Conservation (phyloP, 2,329 filamentous ascomycete species). For the Chrysoporthe puriensis region DNA sequence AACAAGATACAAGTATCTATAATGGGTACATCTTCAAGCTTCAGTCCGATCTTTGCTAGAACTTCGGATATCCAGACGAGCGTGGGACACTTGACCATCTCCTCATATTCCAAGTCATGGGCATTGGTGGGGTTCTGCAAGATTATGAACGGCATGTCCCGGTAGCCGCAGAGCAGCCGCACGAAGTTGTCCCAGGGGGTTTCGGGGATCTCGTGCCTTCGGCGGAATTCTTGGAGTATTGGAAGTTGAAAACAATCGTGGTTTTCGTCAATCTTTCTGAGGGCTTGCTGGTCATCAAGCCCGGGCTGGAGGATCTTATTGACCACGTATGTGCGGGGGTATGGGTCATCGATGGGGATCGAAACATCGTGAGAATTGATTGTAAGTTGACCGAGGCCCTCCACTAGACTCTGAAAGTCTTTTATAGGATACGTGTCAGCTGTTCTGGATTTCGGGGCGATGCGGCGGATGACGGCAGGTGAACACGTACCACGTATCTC, state of each 20-base stretch:
- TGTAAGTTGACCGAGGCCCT: no score
- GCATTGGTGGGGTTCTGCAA: conserved; percentile 9
- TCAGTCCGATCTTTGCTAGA: neutral
- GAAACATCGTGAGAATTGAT: no score
- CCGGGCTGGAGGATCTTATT: no score
- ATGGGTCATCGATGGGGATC: no score
- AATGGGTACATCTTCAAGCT: conserved; percentile 1
- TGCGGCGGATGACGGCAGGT: no score
- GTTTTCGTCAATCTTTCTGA: neutral
- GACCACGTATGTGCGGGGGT: no score
- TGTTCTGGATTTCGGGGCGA: no score
- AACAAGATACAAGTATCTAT: conserved; percentile 7
- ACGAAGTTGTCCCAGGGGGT: conserved; percentile 14
- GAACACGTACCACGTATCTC: no score
- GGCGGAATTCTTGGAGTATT: neutral
- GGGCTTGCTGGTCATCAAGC: no score
- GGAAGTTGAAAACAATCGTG: conserved; percentile 11
- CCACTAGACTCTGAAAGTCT: no score
- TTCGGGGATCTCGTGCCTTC: neutral
- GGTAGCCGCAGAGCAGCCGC: neutral
- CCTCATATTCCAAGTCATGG: neutral
- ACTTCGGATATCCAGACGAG: neutral
- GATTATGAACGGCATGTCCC: conserved; percentile 12
- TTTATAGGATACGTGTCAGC: no score
- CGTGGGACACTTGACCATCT: conserved; percentile 15